Evolutionary conservation across 2,329 filamentous ascomycete species (phyloP).

Genomic region (Hypoxylon rubiginosum): DNA sequence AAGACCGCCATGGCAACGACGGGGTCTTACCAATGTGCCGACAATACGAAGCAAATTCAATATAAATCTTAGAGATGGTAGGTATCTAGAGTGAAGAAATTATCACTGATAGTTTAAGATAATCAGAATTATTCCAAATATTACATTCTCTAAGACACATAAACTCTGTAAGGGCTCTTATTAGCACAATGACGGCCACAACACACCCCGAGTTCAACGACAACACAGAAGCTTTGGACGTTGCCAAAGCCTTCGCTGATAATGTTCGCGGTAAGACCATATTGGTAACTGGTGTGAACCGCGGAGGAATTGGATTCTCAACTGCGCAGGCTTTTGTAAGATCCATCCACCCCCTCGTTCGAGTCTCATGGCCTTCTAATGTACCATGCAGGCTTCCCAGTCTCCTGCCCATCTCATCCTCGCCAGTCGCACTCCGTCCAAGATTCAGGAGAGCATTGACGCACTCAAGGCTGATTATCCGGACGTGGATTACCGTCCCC

Average conservation of each 20-base stretch:
- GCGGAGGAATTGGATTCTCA: slow-evolving; percentile 52
- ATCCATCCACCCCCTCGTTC: neutral
- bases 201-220: slow-evolving; percentile 54
- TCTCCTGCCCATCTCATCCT: slow-evolving; percentile 54
- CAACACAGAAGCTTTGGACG: slow-evolving; percentile 56
- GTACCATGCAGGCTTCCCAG: slow-evolving; percentile 46
- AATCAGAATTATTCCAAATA: neutral
- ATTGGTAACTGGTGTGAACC: slow-evolving; percentile 55
- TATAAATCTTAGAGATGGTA: neutral
- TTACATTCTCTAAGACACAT: neutral
- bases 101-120: neutral
- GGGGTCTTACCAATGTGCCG: neutral
- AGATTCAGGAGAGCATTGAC: slow-evolving; percentile 49
- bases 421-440: slow-evolving; percentile 52
- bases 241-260: slow-evolving; percentile 54
- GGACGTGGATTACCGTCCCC: slow-evolving; percentile 48
- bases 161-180: neutral
- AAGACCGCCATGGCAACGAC: neutral
- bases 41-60: neutral
- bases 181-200: slow-evolving; percentile 47
- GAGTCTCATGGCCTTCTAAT: neutral
- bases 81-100: neutral
- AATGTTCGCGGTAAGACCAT: slow-evolving; percentile 55
- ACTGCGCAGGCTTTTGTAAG: slow-evolving; percentile 55
- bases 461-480: slow-evolving; percentile 50